phyloP scores from a whole-genome alignment of 768 basidiomycete species.

The Chalciporus piperatus region DNA sequence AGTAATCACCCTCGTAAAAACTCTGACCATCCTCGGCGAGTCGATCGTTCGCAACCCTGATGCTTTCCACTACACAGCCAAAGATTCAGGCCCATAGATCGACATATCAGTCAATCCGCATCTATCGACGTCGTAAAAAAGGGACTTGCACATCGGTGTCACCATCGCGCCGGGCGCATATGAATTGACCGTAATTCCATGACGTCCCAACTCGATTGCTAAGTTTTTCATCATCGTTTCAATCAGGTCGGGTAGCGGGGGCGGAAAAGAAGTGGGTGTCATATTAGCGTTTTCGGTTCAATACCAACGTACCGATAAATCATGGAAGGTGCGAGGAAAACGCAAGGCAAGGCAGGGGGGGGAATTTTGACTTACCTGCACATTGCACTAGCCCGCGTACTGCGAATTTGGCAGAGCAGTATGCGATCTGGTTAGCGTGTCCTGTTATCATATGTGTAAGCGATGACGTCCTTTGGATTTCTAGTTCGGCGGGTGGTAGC shows the following conservation, averaged over 20 bases:
- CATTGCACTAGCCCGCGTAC: constrained; percentile 9
- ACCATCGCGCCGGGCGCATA: constrained; percentile 28
- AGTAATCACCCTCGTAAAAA: neutral
- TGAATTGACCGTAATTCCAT: constrained; percentile 28
- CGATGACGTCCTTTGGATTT: no score
- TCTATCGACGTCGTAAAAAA: neutral
- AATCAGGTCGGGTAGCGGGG: neutral
- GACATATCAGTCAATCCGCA: neutral
- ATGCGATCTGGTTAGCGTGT: constrained; percentile 6
- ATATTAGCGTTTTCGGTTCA: neutral
- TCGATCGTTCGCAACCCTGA: neutral
- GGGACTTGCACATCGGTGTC: constrained; percentile 23
- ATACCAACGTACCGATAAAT: no score
- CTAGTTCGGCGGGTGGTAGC: no score
- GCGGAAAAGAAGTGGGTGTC: constrained; percentile 11
- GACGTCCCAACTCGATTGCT: constrained; percentile 27
- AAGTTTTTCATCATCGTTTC: no score
- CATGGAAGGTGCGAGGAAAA: no score
- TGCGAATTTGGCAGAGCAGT: constrained; percentile 15
- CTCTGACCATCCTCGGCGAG: neutral
- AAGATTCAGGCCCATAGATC: no score
- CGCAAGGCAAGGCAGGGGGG: no score
- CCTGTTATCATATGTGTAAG: neutral
- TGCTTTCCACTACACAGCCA: neutral
- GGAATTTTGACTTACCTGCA: constrained; percentile 14